A percentile compares a stretch with the other conserved stretches of the same genome.
phyloP scores from a whole-genome alignment of 2,329 filamentous ascomycete species.

The Moelleriella libera region DNA sequence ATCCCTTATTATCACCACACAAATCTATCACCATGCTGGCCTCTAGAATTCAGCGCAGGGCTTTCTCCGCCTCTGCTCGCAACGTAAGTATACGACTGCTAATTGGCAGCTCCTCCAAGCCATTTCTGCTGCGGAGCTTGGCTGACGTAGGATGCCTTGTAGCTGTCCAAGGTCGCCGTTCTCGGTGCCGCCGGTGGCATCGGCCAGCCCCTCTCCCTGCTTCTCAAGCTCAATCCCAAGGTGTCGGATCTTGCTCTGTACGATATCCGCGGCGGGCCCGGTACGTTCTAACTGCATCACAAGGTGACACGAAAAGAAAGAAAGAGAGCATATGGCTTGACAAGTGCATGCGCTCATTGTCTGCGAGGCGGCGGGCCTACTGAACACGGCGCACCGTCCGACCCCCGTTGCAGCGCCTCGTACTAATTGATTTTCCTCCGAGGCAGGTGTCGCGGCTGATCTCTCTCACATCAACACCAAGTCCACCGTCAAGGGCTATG shows the following conservation, averaged over 20 bases:
- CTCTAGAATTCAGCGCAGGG: conserved; percentile 57
- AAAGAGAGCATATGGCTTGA: too few relatives aligned
- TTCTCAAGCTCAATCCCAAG: conserved; percentile 96
- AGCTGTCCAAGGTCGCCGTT: conserved; percentile 96
- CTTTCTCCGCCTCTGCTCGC: conserved; percentile 68
- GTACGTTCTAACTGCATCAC: conserved; percentile 36
- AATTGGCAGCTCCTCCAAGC: neutral
- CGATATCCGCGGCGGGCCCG: conserved; percentile 89
- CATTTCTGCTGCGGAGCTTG: too few relatives aligned
- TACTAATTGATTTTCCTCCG: neutral
- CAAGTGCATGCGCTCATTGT: too few relatives aligned
- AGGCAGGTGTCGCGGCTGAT: conserved; percentile 89
- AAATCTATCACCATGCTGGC: conserved; percentile 50
- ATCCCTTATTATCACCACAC: conserved; percentile 8
- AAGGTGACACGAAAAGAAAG: too few relatives aligned
- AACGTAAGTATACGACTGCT: conserved; percentile 39
- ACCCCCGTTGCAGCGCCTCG: too few relatives aligned
- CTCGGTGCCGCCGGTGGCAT: conserved; percentile 96
- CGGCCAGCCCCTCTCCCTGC: conserved; percentile 91
- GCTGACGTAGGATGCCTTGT: conserved; percentile 5
- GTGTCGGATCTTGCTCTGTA: conserved; percentile 92
- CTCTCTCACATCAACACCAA: conserved; percentile 99
- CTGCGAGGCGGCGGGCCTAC: too few relatives aligned
- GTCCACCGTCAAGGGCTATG: conserved; percentile 83
- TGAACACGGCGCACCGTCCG: too few relatives aligned